A percentile compares a stretch with the other conserved stretches of the same genome.
phyloP scores from a whole-genome alignment of 2,329 filamentous ascomycete species.

The Stachybotrys chartarum region DNA sequence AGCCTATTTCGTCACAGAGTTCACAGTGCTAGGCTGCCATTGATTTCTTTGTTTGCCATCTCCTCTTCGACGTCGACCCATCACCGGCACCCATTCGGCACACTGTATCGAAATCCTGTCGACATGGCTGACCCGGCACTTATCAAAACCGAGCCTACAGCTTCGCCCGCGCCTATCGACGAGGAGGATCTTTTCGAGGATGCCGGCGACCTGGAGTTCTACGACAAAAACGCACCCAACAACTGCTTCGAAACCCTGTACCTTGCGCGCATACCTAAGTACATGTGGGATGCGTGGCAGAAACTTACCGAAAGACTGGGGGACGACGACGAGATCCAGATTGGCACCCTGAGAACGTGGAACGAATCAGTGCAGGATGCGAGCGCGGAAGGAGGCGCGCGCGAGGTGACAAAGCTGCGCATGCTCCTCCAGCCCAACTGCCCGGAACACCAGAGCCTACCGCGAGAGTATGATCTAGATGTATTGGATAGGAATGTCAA shows the following conservation, averaged over 20 bases:
- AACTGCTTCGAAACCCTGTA: slow-evolving; percentile 47
- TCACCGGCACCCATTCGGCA: background rate
- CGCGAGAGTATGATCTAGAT: slow-evolving; percentile 81
- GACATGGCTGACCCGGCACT: background rate
- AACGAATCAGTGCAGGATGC: slow-evolving; percentile 45
- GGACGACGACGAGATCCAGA: slow-evolving; percentile 73
- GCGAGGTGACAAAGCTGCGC: slow-evolving; percentile 31
- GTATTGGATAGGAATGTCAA: slow-evolving; percentile 56
- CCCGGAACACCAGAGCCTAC: slow-evolving; percentile 64
- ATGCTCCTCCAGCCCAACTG: slow-evolving; percentile 63
- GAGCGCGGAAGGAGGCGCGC: slow-evolving; percentile 32
- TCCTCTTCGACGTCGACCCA: no score
- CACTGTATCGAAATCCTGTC: background rate
- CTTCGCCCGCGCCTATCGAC: slow-evolving; percentile 35
- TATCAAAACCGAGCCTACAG: slow-evolving; percentile 43
- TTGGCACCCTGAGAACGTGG: slow-evolving; percentile 66
- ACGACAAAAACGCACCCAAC: slow-evolving; percentile 32
- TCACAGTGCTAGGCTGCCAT: background rate
- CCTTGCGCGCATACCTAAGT: slow-evolving; percentile 70
- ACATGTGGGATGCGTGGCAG: slow-evolving; percentile 74
- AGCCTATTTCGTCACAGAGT: background rate
- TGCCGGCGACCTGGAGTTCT: slow-evolving; percentile 51
- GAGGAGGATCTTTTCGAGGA: slow-evolving; percentile 64
- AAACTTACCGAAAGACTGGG: slow-evolving; percentile 49
- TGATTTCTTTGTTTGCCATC: background rate